Evolutionary conservation across 306 rosid species (phyloP).

Genomic region (Malus domestica): DNA sequence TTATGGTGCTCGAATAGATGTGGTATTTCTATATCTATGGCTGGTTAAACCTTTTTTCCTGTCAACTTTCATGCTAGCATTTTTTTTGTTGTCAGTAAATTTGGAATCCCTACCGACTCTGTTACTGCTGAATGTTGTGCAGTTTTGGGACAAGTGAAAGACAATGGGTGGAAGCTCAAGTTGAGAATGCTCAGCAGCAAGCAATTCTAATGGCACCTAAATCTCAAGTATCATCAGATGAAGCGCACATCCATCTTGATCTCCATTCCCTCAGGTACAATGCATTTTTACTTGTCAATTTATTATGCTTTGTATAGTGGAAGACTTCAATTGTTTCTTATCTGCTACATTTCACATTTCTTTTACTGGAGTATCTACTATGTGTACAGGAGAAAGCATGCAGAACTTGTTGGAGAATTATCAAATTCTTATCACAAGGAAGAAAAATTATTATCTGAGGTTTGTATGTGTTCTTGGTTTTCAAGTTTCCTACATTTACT

Average conservation of each 20-base stretch:
- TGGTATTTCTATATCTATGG: no score
- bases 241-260: slow-evolving; percentile 95
- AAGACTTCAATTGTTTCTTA: slow-evolving; percentile 7
- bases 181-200: slow-evolving; percentile 93
- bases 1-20: not conserved
- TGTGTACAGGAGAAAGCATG: slow-evolving; percentile 80
- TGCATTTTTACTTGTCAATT: slow-evolving; percentile 11
- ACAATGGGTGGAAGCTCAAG: slow-evolving; percentile 79
- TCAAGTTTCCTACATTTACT: slow-evolving; percentile 3
- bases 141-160: slow-evolving; percentile 55
- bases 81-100: not conserved
- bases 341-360: not conserved
- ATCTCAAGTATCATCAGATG: slow-evolving; percentile 90
- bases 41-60: not conserved
- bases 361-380: slow-evolving; percentile 4
- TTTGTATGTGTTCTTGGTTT: not conserved
- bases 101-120: not conserved
- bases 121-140: not conserved
- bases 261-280: slow-evolving; percentile 83
- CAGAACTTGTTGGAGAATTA: slow-evolving; percentile 74
- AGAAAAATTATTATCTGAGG: no score
- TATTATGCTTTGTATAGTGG: slow-evolving; percentile 6
- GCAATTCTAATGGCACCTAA: slow-evolving; percentile 73
- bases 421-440: slow-evolving; percentile 50
- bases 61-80: not conserved